Base-by-base conservation (phyloP, 768 basidiomycete genomes). In the Phlebiopsis gigantea region DNA sequence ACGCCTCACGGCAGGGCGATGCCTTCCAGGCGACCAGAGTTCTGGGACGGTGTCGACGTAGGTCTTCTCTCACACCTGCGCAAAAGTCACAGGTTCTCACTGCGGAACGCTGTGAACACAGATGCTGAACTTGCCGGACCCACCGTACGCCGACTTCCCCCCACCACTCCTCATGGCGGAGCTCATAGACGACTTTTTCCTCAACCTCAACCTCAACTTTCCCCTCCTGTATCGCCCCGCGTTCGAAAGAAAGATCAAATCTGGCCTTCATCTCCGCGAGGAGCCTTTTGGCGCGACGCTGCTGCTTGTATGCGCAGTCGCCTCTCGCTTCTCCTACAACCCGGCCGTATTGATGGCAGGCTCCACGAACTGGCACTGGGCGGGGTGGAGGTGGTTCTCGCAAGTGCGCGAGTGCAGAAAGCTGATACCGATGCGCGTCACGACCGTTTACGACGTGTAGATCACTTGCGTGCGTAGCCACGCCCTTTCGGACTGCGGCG, bases 371-470 rank as follows among this genome's bases (percentile, higher is more conserved):
- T 41, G 52, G 39, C 52, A 56, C 31, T 48, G 39, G 24, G 50
- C 55, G 2, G 68, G 68, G 0, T 77, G 72, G 77, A 72, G 75
- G 70, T 76, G 80, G 75, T 69, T 73, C 29, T 65, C 65, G 14
- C 82, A 85, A 62, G 78, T 88, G 1, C 78, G 83, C 39, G 72
- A 78, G 47, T 72, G 82, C 53, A 76, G 80, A 53, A 79, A 68
- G 55, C 74, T 74, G 0, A 67, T 87, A 26, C 71, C 83, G 25
- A 71, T 59, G 17, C n/a, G 78, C 0, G 74, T 76, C 12, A 77
- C 84, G 2, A 74, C 75, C 2, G 62, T 91, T 42, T 81, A 81
- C 64, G 87, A 89, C 61, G 69, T 93, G 19, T 90, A 93, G 65
- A 75, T 75, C 22, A 81, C 81, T 63, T 74, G 76, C 62, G 83